These are phyloP conservation scores for Ophiostoma montium DNA, from an alignment of 2,329 filamentous ascomycete species.

Conservation along the genomic window DNA sequence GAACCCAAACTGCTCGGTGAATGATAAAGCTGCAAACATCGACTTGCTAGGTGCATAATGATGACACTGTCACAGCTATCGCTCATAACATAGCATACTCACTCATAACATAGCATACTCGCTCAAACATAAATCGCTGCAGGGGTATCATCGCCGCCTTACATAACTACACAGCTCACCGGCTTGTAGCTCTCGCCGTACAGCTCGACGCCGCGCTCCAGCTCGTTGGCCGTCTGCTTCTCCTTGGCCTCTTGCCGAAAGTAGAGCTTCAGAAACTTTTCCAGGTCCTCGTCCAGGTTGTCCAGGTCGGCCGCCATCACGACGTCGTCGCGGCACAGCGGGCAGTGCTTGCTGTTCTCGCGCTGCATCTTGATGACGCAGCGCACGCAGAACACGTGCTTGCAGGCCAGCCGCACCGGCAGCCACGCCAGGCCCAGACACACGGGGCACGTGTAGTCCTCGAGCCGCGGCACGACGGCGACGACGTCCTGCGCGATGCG, in stretches of 20 bases:
- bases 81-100: too few species aligned
- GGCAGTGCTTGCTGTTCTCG: conserved; percentile 53
- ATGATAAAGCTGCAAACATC: too few species aligned
- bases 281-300: conserved; percentile 55
- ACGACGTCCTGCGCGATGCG: conserved; percentile 61
- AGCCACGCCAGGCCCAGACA: conserved; percentile 70
- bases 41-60: too few species aligned
- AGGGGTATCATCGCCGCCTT: conserved; percentile 7
- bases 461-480: conserved; percentile 61
- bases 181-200: conserved; percentile 53
- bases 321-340: conserved; percentile 59
- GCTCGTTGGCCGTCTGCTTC: conserved; percentile 58
- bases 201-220: conserved; percentile 57
- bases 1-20: too few species aligned
- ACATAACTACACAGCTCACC: conserved; percentile 48
- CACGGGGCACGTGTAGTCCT: conserved; percentile 72
- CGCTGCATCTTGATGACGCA: conserved; percentile 72
- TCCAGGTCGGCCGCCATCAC: conserved; percentile 57
- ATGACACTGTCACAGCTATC: too few species aligned
- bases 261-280: conserved; percentile 57
- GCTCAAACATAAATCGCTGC: too few species aligned
- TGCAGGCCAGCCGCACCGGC: conserved; percentile 62
- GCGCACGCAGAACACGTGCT: conserved; percentile 70
- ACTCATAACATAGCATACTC: too few species aligned
- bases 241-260: conserved; percentile 58